phyloP scores from a whole-genome alignment of 2,329 filamentous ascomycete genomes.

The Scytalidium lignicola region DNA sequence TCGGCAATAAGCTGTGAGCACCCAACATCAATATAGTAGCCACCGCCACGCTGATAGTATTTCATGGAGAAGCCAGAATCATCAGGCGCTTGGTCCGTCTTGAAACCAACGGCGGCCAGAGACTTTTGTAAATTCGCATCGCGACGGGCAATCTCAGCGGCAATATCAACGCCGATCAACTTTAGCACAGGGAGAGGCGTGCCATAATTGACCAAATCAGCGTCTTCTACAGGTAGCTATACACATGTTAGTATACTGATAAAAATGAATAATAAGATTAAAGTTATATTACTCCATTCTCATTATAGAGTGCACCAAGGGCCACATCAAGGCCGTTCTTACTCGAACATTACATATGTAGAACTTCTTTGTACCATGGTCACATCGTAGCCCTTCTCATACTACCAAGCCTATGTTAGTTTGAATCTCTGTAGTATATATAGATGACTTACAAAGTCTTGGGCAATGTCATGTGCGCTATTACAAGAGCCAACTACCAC shows the following conservation, averaged over 20 bases:
- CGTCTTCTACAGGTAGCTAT: constrained; percentile 57
- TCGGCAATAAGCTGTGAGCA: constrained; percentile 46
- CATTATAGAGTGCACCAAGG: constrained; percentile 35
- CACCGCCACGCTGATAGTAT: constrained; percentile 55
- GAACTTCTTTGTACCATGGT: constrained; percentile 66
- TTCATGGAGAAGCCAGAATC: constrained; percentile 50
- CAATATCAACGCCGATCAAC: constrained; percentile 45
- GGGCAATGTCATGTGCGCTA: constrained; percentile 63
- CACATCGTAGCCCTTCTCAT: constrained; percentile 61
- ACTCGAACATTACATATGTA: constrained; percentile 59
- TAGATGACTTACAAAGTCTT: constrained; percentile 60
- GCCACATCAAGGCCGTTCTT: constrained; percentile 37
- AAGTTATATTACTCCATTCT: too few relatives aligned
- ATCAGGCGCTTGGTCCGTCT: constrained; percentile 52
- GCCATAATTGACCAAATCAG: constrained; percentile 55
- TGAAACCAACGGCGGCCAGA: constrained; percentile 51
- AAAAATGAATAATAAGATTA: too few relatives aligned
- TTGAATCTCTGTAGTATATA: too few relatives aligned
- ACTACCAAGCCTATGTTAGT: too few relatives aligned
- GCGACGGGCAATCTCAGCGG: constrained; percentile 28
- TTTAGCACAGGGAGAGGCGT: constrained; percentile 57
- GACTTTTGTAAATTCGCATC: constrained; percentile 39
- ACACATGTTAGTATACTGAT: too few relatives aligned
- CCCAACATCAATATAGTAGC: constrained; percentile 55
- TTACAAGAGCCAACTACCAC: constrained; percentile 65